Base-by-base conservation (phyloP, 768 basidiomycete genomes). In the Mycena pura region DNA sequence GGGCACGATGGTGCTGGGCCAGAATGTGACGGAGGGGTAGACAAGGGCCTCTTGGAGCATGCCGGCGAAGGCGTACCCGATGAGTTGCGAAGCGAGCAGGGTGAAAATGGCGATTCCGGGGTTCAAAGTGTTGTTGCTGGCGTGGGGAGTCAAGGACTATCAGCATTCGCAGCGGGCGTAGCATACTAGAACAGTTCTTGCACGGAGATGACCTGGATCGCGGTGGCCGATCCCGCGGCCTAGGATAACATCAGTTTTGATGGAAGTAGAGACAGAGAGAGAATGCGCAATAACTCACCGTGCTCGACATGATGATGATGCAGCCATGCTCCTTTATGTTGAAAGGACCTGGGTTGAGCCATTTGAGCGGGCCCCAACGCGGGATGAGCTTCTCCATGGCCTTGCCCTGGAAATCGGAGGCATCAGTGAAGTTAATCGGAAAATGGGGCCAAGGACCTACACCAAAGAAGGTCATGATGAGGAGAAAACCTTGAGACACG, bases 181-280 rank as follows among this genome's bases (percentile, higher is more conserved):
- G 34, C 62, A 36, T 34, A 63, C 62, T 74, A 74, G 62, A 70
- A 74, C 47, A 74, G 58, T 31, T 63, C 55, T 40, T 70, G 65
- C 40, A 76, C 75, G 38, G 75, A 72, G 51, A 76, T 69, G 43
- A 76, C 71, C 53, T 76, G 71, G 40, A 72, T 73, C 25, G 72
- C 75, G 25, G 70, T 69, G 25, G 74, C 74, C 9, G 69, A 71
- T 28, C 64, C 66, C 41, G 74, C 69, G 25, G 75, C 74, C 10
- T 74, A 72, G 15, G 68, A 71, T 36, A 63, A 64, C 70, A 72
- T 73, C 44, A 74, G 66, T 22, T 70, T 51, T 41, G 59, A 64
- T 31, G 50, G 38, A 53, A 50, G 43, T 34, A 38, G 43, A 25
- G 32, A 34, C 24, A 47, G 29, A 57, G 29, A 38, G 58, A 48